phyloP scores from a whole-genome alignment of 768 basidiomycete species.

The Pisolithus sp. region DNA sequence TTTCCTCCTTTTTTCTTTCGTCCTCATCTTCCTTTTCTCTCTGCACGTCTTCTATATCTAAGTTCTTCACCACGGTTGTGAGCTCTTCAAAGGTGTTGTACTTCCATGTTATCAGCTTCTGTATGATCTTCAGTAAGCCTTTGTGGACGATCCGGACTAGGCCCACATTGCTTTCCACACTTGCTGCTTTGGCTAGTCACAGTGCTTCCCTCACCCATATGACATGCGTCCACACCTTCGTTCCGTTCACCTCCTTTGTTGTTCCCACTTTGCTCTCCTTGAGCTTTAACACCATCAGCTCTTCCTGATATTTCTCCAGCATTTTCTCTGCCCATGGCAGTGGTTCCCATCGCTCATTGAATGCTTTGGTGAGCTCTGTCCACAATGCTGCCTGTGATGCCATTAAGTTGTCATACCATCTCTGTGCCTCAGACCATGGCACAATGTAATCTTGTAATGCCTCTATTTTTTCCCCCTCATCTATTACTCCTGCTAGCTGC shows the following conservation, averaged over 20 bases:
- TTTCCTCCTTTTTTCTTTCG: neutral
- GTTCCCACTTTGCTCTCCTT: neutral
- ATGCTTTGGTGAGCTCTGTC: neutral
- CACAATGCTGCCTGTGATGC: neutral
- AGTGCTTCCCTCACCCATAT: neutral
- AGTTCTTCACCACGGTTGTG: neutral
- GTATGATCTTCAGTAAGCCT: neutral
- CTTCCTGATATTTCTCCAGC: neutral
- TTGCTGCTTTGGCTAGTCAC: neutral
- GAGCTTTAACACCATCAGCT: neutral
- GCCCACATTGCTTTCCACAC: neutral
- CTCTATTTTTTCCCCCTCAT: neutral
- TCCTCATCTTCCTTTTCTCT: neutral
- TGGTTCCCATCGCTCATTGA: neutral
- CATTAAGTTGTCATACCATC: neutral
- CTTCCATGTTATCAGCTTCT: neutral
- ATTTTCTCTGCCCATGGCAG: neutral
- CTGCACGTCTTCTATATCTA: neutral
- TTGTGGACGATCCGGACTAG: neutral
- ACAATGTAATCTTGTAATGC: neutral
- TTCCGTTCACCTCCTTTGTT: neutral
- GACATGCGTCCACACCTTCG: neutral
- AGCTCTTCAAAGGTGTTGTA: neutral
- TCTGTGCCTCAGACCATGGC: neutral
- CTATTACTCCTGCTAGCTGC: neutral